Percentiles rank a stretch among this genome's conserved stretches.
phyloP scores from a whole-genome alignment of 2,329 filamentous ascomycete species.

The Passalora sequoiae region DNA sequence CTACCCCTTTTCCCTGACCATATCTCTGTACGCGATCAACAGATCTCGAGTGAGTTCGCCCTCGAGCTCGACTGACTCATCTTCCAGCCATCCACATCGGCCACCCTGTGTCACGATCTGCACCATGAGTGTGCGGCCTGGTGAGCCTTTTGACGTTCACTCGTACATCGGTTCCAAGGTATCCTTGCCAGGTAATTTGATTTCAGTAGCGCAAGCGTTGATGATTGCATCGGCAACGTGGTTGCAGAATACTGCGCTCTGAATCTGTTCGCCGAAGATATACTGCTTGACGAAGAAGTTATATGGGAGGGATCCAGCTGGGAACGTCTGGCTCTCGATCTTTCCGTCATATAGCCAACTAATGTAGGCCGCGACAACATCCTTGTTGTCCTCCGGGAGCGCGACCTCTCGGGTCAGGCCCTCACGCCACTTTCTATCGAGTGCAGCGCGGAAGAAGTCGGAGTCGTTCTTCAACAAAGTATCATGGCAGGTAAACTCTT shows the following conservation, averaged over 20 bases:
- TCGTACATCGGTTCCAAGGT: not conserved
- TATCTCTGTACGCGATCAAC: too few relatives aligned
- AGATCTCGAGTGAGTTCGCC: too few relatives aligned
- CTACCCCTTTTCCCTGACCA: too few relatives aligned
- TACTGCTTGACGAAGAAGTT: not conserved
- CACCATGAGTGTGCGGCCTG: not conserved
- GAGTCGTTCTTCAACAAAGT: conserved; percentile 3
- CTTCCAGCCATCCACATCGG: too few relatives aligned
- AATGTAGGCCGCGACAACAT: conserved; percentile 4
- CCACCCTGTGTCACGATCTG: too few relatives aligned
- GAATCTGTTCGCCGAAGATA: conserved; percentile 10
- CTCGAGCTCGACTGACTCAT: too few relatives aligned
- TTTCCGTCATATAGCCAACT: conserved; percentile 6
- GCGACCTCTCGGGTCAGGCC: conserved; percentile 2
- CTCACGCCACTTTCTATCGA: conserved; percentile 8
- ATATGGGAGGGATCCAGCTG: not conserved
- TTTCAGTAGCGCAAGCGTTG: not conserved
- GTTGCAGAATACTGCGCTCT: conserved; percentile 6
- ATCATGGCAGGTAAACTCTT: conserved; percentile 4
- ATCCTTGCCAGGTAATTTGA: not conserved
- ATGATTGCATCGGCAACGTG: not conserved
- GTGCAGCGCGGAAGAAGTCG: conserved; percentile 6
- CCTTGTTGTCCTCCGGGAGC: conserved; percentile 2
- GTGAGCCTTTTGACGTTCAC: not conserved
- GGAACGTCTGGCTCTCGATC: not conserved